Conservation (phyloP, 805 yeast species). For the Spathaspora girioi region DNA sequence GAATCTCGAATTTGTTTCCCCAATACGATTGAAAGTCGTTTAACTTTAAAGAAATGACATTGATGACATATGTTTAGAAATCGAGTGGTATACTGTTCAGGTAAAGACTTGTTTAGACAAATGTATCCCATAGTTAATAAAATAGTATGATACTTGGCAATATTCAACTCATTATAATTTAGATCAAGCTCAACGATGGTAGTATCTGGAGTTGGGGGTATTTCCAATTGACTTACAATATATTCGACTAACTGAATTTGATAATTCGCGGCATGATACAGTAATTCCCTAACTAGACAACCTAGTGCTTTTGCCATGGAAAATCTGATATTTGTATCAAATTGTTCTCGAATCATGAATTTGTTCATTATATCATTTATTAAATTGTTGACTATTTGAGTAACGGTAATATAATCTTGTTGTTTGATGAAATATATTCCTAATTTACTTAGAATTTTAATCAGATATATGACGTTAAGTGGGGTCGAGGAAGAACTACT, state of each 20-base stretch:
- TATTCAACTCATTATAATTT: slow-evolving; percentile 25
- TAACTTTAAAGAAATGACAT: slow-evolving; percentile 56
- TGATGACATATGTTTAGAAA: slow-evolving; percentile 38
- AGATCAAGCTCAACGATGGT: slow-evolving; percentile 12
- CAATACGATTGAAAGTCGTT: slow-evolving; percentile 43
- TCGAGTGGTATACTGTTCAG: slow-evolving; percentile 16
- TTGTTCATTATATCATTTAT: slow-evolving; percentile 30
- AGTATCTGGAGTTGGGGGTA: slow-evolving; percentile 11
- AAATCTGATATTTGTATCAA: slow-evolving; percentile 58
- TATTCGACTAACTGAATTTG: slow-evolving; percentile 39
- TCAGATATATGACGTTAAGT: slow-evolving; percentile 22
- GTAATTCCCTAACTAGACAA: slow-evolving; percentile 37
- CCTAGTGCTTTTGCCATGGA: slow-evolving; percentile 65
- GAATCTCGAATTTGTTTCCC: slow-evolving; percentile 81
- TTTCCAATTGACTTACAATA: slow-evolving; percentile 30
- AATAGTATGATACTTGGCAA: slow-evolving; percentile 53
- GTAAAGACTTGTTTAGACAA: slow-evolving; percentile 24
- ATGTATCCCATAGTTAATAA: slow-evolving; percentile 52
- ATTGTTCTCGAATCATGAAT: slow-evolving; percentile 23
- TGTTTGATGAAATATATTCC: slow-evolving; percentile 19
- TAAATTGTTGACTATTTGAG: slow-evolving; percentile 47
- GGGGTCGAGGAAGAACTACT: slow-evolving; percentile 10
- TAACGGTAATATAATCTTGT: slow-evolving; percentile 37
- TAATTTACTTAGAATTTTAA: slow-evolving; percentile 36
- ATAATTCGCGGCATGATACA: slow-evolving; percentile 30